phyloP scores from a whole-genome alignment of 768 basidiomycete species.

The Glaciozyma martinii region DNA sequence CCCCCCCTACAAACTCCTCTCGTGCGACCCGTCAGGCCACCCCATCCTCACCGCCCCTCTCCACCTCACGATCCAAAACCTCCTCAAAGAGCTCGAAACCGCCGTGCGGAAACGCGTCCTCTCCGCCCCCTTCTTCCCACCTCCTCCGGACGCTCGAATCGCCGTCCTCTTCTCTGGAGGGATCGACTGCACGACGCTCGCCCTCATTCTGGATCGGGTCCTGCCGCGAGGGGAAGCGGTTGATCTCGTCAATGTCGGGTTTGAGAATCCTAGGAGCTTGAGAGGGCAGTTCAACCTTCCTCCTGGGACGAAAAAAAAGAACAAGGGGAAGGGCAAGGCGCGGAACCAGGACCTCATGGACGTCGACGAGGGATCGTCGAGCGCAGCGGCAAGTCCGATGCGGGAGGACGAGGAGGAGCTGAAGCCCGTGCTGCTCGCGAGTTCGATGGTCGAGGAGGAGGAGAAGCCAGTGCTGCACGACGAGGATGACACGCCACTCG shows the following conservation, averaged over 20 bases:
- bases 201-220: slow-evolving; percentile 68
- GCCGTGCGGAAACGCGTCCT: slow-evolving; percentile 26
- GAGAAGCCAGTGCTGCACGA: not conserved
- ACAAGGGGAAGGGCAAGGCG: slow-evolving; percentile 40
- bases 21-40: not conserved
- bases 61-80: slow-evolving; percentile 34
- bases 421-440: not conserved
- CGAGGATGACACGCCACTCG: too few relatives aligned
- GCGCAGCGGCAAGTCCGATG: not conserved
- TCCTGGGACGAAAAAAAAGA: slow-evolving; percentile 44
- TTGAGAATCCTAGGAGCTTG: slow-evolving; percentile 78
- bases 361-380: slow-evolving; percentile 37
- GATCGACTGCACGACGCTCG: slow-evolving; percentile 78
- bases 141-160: slow-evolving; percentile 43
- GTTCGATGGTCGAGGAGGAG: not conserved
- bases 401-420: not conserved
- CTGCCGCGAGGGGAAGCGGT: slow-evolving; percentile 20
- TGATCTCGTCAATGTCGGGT: slow-evolving; percentile 33
- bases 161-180: slow-evolving; percentile 93
- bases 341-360: slow-evolving; percentile 37
- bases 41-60: slow-evolving; percentile 12
- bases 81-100: slow-evolving; percentile 13
- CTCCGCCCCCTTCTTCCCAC: slow-evolving; percentile 12
- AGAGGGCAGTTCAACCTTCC: slow-evolving; percentile 34
- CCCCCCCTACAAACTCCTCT: slow-evolving; percentile 14